These are phyloP conservation scores for Spergularia marina DNA, from an alignment of 148 eudicot genomes.

Conservation along the genomic window DNA sequence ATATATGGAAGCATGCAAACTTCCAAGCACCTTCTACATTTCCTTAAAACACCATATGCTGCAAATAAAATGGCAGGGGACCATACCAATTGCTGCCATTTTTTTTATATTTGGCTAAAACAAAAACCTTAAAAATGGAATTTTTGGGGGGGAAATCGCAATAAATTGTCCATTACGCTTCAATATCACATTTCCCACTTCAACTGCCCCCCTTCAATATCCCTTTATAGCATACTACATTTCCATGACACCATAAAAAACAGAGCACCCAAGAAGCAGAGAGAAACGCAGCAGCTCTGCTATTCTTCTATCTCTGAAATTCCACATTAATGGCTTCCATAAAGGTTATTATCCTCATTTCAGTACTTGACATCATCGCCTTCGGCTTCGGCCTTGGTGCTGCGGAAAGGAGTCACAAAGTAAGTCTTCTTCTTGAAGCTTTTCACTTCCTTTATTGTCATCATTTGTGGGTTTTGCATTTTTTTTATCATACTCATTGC, in stretches of 20 bases:
- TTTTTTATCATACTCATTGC: conserved; percentile 2
- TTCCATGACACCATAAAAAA: neutral
- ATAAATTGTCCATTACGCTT: neutral
- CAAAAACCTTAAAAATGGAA: neutral
- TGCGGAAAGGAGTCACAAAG: conserved; percentile 71
- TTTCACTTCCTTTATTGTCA: neutral
- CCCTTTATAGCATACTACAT: neutral
- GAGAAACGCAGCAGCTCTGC: neutral
- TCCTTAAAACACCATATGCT: too few species aligned
- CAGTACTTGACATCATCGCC: conserved; percentile 58
- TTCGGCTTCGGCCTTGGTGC: conserved; percentile 81
- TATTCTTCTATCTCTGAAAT: neutral
- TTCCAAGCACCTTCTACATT: too few species aligned
- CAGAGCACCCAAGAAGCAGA: too few species aligned
- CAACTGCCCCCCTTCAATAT: conserved; percentile 2
- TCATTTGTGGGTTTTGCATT: conserved; percentile 10
- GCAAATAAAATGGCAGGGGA: too few species aligned
- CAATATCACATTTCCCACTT: neutral
- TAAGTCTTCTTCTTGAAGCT: conserved; percentile 16
- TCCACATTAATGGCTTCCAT: conserved; percentile 61
- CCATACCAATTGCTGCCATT: too few species aligned
- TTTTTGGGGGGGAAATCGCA: too few species aligned
- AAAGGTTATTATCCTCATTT: conserved; percentile 35
- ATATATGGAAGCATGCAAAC: too few species aligned
- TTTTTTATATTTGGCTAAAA: too few species aligned